phyloP scores from a whole-genome alignment of 2,329 filamentous ascomycete species.

The Phaeomoniella chlamydospora region DNA sequence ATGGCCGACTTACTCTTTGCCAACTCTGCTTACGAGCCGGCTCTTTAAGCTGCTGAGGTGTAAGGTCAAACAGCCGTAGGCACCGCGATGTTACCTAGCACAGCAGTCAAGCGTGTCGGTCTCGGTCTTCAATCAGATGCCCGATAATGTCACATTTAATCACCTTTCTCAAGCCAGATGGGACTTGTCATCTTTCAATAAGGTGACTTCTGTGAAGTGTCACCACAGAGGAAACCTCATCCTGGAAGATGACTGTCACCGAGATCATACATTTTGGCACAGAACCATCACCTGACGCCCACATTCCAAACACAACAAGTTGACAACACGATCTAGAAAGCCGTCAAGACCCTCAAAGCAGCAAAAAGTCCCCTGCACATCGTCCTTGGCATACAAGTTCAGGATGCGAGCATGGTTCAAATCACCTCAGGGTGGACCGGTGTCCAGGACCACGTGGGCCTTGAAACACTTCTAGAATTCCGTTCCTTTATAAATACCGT shows the following conservation, averaged over 20 bases:
- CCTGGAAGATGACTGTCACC: slow-evolving; percentile 2
- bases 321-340: slow-evolving; percentile 2
- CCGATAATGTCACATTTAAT: neutral
- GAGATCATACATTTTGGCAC: slow-evolving; percentile 2
- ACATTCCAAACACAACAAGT: neutral
- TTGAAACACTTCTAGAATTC: slow-evolving; percentile 1
- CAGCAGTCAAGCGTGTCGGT: slow-evolving; percentile 1
- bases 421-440: slow-evolving; percentile 2
- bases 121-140: slow-evolving; percentile 1
- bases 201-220: neutral
- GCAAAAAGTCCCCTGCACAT: slow-evolving; percentile 1
- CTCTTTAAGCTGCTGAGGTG: too few relatives aligned
- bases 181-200: neutral
- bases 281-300: slow-evolving; percentile 1
- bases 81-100: neutral
- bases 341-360: slow-evolving; percentile 1
- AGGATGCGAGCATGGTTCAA: neutral
- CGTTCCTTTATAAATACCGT: slow-evolving; percentile 1
- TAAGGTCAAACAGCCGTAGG: too few relatives aligned
- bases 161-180: neutral
- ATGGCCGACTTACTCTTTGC: too few relatives aligned
- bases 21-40: too few relatives aligned
- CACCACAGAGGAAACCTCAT: slow-evolving; percentile 1
- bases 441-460: neutral
- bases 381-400: slow-evolving; percentile 1